Base-by-base conservation (phyloP, 169 alveolate species). In the Prorocentrum cordatum region DNA sequence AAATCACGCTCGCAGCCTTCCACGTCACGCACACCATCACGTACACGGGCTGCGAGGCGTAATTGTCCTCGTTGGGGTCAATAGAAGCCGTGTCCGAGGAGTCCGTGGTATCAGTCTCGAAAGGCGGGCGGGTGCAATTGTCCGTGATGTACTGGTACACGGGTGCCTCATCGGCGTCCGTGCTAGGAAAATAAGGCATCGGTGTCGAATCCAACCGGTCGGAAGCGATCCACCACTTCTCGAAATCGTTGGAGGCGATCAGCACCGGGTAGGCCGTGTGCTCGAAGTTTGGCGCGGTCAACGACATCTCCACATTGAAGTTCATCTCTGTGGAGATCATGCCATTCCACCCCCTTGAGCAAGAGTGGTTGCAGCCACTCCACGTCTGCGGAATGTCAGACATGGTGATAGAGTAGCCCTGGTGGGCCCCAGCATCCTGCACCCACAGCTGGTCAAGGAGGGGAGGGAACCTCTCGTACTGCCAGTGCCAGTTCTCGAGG, bases 211-310 rank as follows among this genome's bases (percentile, higher is more conserved):
- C 45, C 7, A 72, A 61, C 47, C 88, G 50, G 45, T 77, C 88
- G 4, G 88, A 72, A 39, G 59, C 88, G 32, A 77, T 75, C 88
- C 88, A 77, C 88, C 88, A 77, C 29, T 77, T 75, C n/a, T 35
- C 22, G 75, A 77, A 77, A 45, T 77, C 88, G 0, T 72, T 75
- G 9, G 75, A 58, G 38, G 88, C 88, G 47, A 77, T 9, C 31
- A 77, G 20, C 24, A 77, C 88, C 18, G 88, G 88, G 64, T 77
- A 77, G 59, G 59, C 71, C 24, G 88, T 77, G 88, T 77, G 88
- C 32, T 59, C 88, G 20, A 59, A 77, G 75, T 75, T 72, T 62
- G 16, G 36, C 32, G 33, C 88, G 75, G 54, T 77, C 45, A 77
- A 26, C 16, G 88, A 36, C 35, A 77, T 7, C 35, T 64, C 36